These are phyloP conservation scores for Mikania micrantha DNA, from an alignment of 129 eudicot species.

Conservation along the genomic window DNA sequence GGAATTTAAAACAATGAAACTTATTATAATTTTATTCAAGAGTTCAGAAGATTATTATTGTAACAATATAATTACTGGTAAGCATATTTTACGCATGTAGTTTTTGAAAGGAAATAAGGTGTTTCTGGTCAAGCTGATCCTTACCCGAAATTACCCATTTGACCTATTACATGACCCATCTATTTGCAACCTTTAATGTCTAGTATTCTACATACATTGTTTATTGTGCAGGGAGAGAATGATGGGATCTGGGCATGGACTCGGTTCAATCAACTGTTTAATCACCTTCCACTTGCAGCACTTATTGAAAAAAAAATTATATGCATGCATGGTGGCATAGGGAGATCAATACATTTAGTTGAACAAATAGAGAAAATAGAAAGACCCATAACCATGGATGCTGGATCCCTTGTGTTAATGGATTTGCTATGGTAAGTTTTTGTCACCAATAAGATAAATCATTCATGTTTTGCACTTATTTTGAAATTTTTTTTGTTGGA, in stretches of 20 bases:
- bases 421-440: constrained; percentile 72
- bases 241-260: constrained; percentile 99
- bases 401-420: constrained; percentile 94
- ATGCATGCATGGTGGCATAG: constrained; percentile 99
- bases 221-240: constrained; percentile 69
- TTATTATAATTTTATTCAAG: not conserved
- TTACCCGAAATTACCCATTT: not conserved
- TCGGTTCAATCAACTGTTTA: constrained; percentile 86
- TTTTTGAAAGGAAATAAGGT: not conserved
- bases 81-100: not conserved
- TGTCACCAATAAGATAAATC: not conserved
- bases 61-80: not conserved
- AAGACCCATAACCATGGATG: constrained; percentile 99
- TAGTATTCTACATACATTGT: not conserved
- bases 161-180: not conserved
- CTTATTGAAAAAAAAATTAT: constrained; percentile 88
- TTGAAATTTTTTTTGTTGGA: not conserved
- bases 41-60: not conserved
- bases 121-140: not conserved
- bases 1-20: no score
- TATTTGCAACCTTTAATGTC: not conserved
- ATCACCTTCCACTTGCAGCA: constrained; percentile 95
- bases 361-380: constrained; percentile 97
- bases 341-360: constrained; percentile 90
- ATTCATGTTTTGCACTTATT: not conserved